Conservation (phyloP, 1,139 yeast species). For the Lodderomyces orthopsilosis region DNA sequence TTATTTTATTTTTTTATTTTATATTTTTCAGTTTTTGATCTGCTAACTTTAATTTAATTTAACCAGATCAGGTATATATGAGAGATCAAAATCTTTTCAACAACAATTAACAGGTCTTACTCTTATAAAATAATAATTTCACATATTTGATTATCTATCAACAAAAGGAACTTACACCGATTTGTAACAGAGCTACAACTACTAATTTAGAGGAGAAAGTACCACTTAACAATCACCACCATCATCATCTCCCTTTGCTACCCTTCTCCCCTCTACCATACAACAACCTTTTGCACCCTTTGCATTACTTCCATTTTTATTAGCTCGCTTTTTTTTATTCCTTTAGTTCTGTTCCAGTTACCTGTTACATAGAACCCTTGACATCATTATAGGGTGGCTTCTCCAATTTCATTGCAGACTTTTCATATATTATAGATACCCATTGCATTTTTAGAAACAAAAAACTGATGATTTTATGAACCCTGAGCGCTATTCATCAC, state of each 20-base stretch:
- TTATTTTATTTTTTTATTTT: neutral
- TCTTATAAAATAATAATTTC: no score
- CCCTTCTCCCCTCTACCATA: no score
- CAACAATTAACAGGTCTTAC: no score
- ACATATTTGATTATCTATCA: no score
- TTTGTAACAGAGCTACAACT: no score
- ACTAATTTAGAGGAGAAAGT: no score
- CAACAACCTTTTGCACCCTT: neutral
- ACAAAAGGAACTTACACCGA: no score
- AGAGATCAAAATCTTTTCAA: neutral
- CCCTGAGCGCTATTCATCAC: constrained; percentile 1
- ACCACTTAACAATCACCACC: neutral
- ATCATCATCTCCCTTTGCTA: no score
- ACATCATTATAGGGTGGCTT: neutral
- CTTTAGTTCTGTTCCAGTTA: neutral
- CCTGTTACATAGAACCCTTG: neutral
- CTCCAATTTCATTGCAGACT: neutral
- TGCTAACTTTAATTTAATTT: neutral
- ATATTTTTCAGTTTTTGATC: neutral
- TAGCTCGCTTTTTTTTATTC: neutral
- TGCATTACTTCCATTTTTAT: constrained; percentile 1
- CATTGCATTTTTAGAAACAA: neutral
- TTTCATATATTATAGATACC: constrained; percentile 1
- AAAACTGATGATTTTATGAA: constrained; percentile 6
- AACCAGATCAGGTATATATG: no score